Evolutionary conservation across 2,329 filamentous ascomycete species (phyloP).

Genomic region (Diaporthe sp.): DNA sequence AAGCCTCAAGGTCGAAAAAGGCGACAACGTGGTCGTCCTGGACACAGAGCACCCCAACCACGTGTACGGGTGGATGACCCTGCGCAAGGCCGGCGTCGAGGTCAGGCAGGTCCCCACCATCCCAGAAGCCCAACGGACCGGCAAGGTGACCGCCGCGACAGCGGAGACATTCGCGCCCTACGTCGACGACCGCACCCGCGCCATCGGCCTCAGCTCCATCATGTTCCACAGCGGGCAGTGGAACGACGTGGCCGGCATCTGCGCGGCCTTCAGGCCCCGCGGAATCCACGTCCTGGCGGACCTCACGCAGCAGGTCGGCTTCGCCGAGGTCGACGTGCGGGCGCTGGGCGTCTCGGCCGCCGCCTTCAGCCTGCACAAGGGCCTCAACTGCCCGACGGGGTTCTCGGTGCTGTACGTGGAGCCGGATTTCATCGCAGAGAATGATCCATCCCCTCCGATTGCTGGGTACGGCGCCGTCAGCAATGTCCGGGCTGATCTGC

Average conservation of each 20-base stretch:
- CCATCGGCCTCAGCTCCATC: slow-evolving; percentile 50
- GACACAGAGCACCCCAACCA: slow-evolving; percentile 52
- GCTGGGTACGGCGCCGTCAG: slow-evolving; percentile 46
- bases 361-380: slow-evolving; percentile 52
- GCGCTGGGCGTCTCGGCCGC: slow-evolving; percentile 48
- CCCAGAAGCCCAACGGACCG: slow-evolving; percentile 6
- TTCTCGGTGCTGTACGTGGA: slow-evolving; percentile 50
- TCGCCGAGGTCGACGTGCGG: slow-evolving; percentile 47
- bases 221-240: slow-evolving; percentile 52
- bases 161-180: slow-evolving; percentile 48
- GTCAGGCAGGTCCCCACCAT: slow-evolving; percentile 47
- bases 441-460: slow-evolving; percentile 45
- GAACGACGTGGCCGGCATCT: slow-evolving; percentile 50
- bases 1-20: slow-evolving; percentile 44
- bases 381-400: slow-evolving; percentile 49
- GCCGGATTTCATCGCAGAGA: slow-evolving; percentile 41
- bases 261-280: slow-evolving; percentile 43
- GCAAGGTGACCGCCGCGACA: slow-evolving; percentile 36
- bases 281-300: slow-evolving; percentile 51
- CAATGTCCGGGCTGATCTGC: slow-evolving; percentile 42
- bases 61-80: slow-evolving; percentile 48
- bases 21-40: slow-evolving; percentile 51
- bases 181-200: slow-evolving; percentile 49
- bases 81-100: slow-evolving; percentile 47
- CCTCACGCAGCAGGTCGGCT: slow-evolving; percentile 51